Evolutionary conservation across 2,329 filamentous ascomycete species (phyloP), one percentile per base, ranked within the genome.

Genomic region (Amauroascus niger): DNA sequence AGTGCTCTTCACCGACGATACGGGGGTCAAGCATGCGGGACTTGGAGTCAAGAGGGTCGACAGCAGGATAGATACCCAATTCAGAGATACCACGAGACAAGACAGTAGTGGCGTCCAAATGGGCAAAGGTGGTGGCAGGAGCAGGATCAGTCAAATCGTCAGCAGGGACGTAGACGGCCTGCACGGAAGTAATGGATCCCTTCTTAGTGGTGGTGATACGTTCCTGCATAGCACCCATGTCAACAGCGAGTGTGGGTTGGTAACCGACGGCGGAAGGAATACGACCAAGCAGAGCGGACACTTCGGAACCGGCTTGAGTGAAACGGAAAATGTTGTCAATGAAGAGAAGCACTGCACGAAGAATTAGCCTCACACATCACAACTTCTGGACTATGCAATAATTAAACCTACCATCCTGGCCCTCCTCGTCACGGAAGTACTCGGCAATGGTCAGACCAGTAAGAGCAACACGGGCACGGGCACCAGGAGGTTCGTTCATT

Each of bases 241-340:
- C 90, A 76, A 95, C 87, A 78, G 90, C 90, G 69, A 96, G 88
- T 67, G 90, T 96, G 72, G 90, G 90, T 78, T 96, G 93, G 84
- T 98, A 98, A 86, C 93, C 93, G 86, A 98, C 93, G 74, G 93
- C 93, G 81, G 93, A 98, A 77, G 93, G 93, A 70, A 98, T 98
- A 89, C 93, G 91, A 81, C 93, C 93, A 63, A 98, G 82, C 73
- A 98, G 84, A 71, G 93, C 93, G 80, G 91, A 97, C 83, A 98
- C 93, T 80, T 98, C 93, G 69, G 93, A 97, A 90, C 93, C 93
- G 74, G 93, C 93, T 80, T 97, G 91, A 64, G 91, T 96, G 83
- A 97, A 97, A 71, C 93, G 87, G 88, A 96, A 97, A 79, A 98
- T 97, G 83, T 98, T 98, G 86, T 98, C 93, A 75, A 97, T 97